Base-by-base conservation (phyloP, 73 alveolate genomes). In the Effrenium voratum region DNA sequence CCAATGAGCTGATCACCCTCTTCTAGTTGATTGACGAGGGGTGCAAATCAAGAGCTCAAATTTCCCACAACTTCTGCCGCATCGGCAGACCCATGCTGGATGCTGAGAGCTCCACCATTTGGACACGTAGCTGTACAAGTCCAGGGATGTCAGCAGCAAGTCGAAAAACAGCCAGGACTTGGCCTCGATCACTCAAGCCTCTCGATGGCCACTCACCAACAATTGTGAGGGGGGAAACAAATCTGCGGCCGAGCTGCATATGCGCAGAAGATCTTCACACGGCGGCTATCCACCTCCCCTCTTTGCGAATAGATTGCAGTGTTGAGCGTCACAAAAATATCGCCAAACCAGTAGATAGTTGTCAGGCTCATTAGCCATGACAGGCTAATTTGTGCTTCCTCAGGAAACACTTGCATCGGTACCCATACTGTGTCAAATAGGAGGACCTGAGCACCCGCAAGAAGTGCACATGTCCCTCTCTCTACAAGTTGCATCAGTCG, bases 341-440 rank as follows among this genome's bases (percentile, higher is more conserved):
- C 92, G 24, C 46, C 2, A 34, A 82, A 82, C 92, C 92, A 82
- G n/a, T 82, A 82, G 47, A 82, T 49, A 28, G 92, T 49, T 10
- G 92, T 82, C 40, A 82, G 92, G 46, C 90, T 73, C n/a, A 49
- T 72, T 82, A 82, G 40, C 92, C 92, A 82, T 1, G 92, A 5
- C 52, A 82, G 49, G 28, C 36, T n/a, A 3, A 22, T 28, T 19
- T n/a, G 46, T n/a, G 75, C 49, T 3, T 47, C 76, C 12, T 82
- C 75, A 10, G 92, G 92, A 19, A 82, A 82, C 49, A 50, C 92
- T 50, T 82, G 75, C 92, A 82, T 82, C 47, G 92, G 92, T 46
- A 82, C 92, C 92, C 92, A 82, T 50, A 82, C 24, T 4, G 92
- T 82, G 28, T 82, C 92, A 49, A 82, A 82, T 8, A 49, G 75